Conservation (phyloP, 805 yeast species). For the Candida maesae region DNA sequence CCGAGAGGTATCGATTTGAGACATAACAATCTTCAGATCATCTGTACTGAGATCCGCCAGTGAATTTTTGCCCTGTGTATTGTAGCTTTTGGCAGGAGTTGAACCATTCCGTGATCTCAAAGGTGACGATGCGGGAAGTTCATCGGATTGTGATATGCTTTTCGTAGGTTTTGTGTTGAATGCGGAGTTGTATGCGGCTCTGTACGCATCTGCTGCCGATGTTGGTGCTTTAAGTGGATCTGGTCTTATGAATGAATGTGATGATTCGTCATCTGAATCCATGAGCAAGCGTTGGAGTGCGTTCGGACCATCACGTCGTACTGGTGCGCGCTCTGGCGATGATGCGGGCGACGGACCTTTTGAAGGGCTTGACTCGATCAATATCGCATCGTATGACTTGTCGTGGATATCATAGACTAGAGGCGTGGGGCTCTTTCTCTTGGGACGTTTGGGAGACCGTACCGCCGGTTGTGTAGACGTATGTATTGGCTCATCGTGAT, state of each 20-base stretch:
- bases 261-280: neutral
- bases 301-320: neutral
- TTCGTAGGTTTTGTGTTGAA: neutral
- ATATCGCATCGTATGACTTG: constrained; percentile 2
- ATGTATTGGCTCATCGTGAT: constrained; percentile 2
- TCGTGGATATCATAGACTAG: neutral
- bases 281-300: neutral
- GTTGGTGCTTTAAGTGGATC: too few relatives aligned
- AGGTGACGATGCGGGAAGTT: too few relatives aligned
- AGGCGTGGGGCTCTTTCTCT: neutral
- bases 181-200: neutral
- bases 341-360: neutral
- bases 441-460: neutral
- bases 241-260: too few relatives aligned
- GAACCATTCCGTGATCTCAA: too few relatives aligned
- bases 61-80: too few relatives aligned
- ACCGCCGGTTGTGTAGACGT: constrained; percentile 6
- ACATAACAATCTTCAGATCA: neutral
- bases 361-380: constrained; percentile 4
- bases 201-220: neutral
- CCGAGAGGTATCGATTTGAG: neutral
- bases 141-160: too few relatives aligned
- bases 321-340: neutral
- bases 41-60: neutral
- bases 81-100: too few relatives aligned